Percentiles rank a stretch among this genome's conserved stretches.
Evolutionary conservation across 1,284 basidiomycete species (phyloP).

Genomic region (Farysia itapuensis): DNA sequence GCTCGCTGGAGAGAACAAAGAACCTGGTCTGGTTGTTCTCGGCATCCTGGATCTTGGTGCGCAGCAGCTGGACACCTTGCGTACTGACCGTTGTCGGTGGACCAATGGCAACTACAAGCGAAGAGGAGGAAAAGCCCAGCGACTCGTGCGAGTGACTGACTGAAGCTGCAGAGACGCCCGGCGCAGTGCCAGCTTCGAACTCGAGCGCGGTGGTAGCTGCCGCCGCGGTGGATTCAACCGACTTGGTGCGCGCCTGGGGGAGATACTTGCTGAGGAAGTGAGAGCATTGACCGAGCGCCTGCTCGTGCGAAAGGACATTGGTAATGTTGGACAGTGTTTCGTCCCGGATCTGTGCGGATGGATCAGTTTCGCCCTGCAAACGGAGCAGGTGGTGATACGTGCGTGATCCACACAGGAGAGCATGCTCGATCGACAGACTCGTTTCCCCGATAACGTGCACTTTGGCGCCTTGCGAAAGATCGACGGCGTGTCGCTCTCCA

Average conservation of each 20-base stretch:
- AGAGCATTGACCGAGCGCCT: conserved; percentile 36
- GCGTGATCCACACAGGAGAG: conserved; percentile 32
- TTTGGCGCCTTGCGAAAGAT: conserved; percentile 12
- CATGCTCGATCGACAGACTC: conserved; percentile 27
- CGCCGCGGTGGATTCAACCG: conserved; percentile 32
- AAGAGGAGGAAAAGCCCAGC: conserved; percentile 26
- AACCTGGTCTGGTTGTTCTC: conserved; percentile 38
- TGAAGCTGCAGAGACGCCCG: conserved; percentile 14
- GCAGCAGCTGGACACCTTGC: conserved; percentile 19
- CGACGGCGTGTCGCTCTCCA: conserved; percentile 24
- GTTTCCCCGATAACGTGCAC: conserved; percentile 32
- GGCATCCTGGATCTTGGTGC: conserved; percentile 28
- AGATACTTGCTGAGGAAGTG: conserved; percentile 30
- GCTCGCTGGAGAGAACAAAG: conserved; percentile 31
- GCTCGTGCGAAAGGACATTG: conserved; percentile 42
- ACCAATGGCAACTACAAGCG: conserved; percentile 30
- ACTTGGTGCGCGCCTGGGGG: conserved; percentile 34
- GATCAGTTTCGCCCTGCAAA: conserved; percentile 23
- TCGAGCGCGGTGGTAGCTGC: conserved; percentile 34
- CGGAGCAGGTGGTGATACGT: conserved; percentile 34
- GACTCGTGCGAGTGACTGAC: conserved; percentile 16
- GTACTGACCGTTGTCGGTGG: conserved; percentile 13
- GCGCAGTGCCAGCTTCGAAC: conserved; percentile 29
- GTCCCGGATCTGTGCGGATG: conserved; percentile 18
- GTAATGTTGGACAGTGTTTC: conserved; percentile 38